phyloP scores from a whole-genome alignment of 805 yeast genomes.

The Cyberlindnera xishuangbannaensis region DNA sequence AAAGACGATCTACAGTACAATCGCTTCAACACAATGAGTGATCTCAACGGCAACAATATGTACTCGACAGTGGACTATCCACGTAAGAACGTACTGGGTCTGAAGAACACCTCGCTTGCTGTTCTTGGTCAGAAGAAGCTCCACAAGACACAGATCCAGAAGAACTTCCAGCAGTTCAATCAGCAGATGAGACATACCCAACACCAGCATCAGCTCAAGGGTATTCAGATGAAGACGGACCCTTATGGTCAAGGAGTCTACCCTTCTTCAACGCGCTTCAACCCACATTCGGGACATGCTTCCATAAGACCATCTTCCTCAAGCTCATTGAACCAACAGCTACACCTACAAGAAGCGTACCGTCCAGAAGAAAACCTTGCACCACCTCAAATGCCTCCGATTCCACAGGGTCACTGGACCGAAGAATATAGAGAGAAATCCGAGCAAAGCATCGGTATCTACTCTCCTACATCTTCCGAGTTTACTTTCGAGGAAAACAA shows the following conservation, averaged over 20 bases:
- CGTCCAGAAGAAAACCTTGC: constrained; percentile 1
- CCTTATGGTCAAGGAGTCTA: background rate
- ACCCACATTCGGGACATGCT: background rate
- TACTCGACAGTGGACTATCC: constrained; percentile 15
- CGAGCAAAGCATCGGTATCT: constrained; percentile 6
- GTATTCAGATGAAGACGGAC: constrained; percentile 1
- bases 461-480: constrained; percentile 9
- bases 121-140: constrained; percentile 19
- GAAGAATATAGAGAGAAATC: constrained; percentile 1
- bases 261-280: too few relatives aligned
- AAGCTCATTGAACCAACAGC: background rate
- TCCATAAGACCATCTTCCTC: background rate
- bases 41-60: too few relatives aligned
- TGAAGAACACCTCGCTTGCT: constrained; percentile 21
- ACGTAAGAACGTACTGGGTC: constrained; percentile 19
- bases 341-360: constrained; percentile 2
- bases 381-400: constrained; percentile 1
- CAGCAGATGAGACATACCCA: constrained; percentile 10
- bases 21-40: too few relatives aligned
- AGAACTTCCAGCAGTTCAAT: constrained; percentile 21
- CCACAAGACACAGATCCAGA: constrained; percentile 23
- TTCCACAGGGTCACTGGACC: constrained; percentile 12
- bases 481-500: constrained; percentile 6
- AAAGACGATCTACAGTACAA: too few relatives aligned
- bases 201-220: constrained; percentile 1